These are phyloP conservation scores for Puya raimondii DNA, from an alignment of 176 grass and related monocot species.

Conservation along the genomic window DNA sequence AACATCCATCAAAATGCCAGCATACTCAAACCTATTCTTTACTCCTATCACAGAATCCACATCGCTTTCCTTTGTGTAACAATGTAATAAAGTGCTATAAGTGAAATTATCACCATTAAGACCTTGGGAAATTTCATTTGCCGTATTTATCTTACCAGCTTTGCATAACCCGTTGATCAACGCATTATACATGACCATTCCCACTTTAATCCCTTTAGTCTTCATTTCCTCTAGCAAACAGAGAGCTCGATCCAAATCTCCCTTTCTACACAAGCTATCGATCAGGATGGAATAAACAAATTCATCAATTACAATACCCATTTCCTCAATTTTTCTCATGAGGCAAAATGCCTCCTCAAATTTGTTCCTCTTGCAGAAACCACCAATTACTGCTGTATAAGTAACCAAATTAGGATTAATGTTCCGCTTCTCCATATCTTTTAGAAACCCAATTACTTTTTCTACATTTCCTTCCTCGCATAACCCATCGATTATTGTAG, in stretches of 20 bases:
- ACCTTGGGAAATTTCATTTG: constrained; percentile 48
- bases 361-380: constrained; percentile 65
- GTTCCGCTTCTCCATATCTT: constrained; percentile 35
- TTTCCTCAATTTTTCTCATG: constrained; percentile 49
- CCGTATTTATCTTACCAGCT: constrained; percentile 45
- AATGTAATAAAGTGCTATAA: constrained; percentile 74
- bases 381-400: constrained; percentile 58
- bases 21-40: constrained; percentile 45
- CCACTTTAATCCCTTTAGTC: constrained; percentile 41
- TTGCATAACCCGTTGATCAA: constrained; percentile 81
- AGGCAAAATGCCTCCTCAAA: constrained; percentile 52
- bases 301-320: constrained; percentile 40
- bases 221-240: constrained; percentile 52
- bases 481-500: constrained; percentile 49
- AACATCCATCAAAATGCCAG: constrained; percentile 47
- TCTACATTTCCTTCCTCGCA: constrained; percentile 68
- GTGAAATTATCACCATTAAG: constrained; percentile 69
- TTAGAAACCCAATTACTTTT: constrained; percentile 60
- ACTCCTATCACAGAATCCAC: constrained; percentile 28
- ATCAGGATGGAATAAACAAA: constrained; percentile 66
- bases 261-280: constrained; percentile 45
- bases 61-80: constrained; percentile 49
- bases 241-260: constrained; percentile 46
- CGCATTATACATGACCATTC: constrained; percentile 43
- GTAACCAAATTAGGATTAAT: constrained; percentile 59